A percentile compares a stretch with the other conserved stretches of the same genome.
phyloP scores from a whole-genome alignment of 345 rosid species.

The Boechera divaricarpa region DNA sequence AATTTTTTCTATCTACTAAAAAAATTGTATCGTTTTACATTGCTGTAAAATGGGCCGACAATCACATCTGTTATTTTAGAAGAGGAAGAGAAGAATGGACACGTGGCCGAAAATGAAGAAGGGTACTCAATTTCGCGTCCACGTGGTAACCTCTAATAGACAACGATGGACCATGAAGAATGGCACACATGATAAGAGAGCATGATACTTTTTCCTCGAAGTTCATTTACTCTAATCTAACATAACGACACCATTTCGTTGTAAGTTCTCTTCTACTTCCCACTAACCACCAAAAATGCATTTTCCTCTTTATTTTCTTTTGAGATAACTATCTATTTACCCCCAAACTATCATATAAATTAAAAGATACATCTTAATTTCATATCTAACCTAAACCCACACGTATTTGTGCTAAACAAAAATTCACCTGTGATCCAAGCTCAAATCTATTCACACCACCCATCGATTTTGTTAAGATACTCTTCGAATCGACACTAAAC shows the following conservation, averaged over 20 bases:
- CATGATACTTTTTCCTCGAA: no score
- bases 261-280: constrained; percentile 7
- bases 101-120: background rate
- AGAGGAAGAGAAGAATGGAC: background rate
- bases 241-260: constrained; percentile 8
- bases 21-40: no score
- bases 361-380: no score
- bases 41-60: background rate
- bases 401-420: no score
- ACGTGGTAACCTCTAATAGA: background rate
- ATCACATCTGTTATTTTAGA: background rate
- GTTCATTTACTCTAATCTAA: constrained; percentile 3
- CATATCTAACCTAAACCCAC: no score
- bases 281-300: constrained; percentile 18
- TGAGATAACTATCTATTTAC: no score
- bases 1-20: no score
- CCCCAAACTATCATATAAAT: no score
- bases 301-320: background rate
- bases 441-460: no score
- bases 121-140: background rate
- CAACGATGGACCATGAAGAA: constrained; percentile 23
- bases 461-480: no score
- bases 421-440: no score
- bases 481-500: no score
- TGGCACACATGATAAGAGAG: constrained; percentile 9